phyloP scores from a whole-genome alignment of 345 rosid genomes.

The Carallia pectinifolia region DNA sequence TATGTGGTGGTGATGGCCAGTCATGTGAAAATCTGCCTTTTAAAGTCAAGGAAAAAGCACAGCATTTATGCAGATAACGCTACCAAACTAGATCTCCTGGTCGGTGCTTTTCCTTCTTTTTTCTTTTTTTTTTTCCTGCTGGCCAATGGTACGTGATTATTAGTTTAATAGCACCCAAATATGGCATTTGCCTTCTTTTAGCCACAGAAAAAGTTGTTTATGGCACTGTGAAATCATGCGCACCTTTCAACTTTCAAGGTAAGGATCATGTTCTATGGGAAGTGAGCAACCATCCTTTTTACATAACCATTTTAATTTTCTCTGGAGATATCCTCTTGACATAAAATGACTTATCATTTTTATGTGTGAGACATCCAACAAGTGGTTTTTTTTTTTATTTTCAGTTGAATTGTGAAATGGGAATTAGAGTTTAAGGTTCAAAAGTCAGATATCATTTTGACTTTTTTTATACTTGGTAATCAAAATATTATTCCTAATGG shows the following conservation, averaged over 20 bases:
- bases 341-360: too few relatives aligned
- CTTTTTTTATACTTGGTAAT: too few relatives aligned
- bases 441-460: too few relatives aligned
- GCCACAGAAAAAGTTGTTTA: constrained; percentile 19
- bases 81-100: constrained; percentile 35
- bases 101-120: constrained; percentile 24
- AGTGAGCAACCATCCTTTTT: background rate
- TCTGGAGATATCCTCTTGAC: too few relatives aligned
- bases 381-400: too few relatives aligned
- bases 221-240: constrained; percentile 4
- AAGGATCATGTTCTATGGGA: background rate
- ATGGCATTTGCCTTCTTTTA: constrained; percentile 5
- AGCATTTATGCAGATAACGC: constrained; percentile 15
- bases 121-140: constrained; percentile 3
- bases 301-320: background rate
- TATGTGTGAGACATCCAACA: too few relatives aligned
- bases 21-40: constrained; percentile 19
- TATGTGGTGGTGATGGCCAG: constrained; percentile 21
- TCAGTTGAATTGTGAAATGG: too few relatives aligned
- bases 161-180: constrained; percentile 1
- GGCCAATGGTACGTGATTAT: constrained; percentile 9
- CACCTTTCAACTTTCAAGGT: constrained; percentile 5
- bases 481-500: too few relatives aligned
- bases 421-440: too few relatives aligned
- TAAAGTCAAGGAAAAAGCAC: background rate